These are phyloP conservation scores for Sambucus nigra DNA, from an alignment of 129 eudicot species.

Conservation along the genomic window DNA sequence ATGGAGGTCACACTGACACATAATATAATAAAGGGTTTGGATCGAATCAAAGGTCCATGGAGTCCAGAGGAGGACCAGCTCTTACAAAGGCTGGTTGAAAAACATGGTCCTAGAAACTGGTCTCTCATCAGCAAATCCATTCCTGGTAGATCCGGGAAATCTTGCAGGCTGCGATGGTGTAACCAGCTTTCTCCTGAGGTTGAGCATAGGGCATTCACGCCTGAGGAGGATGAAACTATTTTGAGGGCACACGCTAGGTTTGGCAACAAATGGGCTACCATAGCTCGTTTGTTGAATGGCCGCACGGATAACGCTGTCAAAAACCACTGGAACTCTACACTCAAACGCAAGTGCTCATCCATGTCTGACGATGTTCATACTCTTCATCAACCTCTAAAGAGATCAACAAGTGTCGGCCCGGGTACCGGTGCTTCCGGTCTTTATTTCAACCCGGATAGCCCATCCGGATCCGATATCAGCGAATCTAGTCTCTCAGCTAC, in stretches of 20 bases:
- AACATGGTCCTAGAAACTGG: constrained; percentile 23
- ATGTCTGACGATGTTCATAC: constrained; percentile 1
- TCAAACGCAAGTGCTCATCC: constrained; percentile 20
- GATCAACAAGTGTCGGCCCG: constrained; percentile 24
- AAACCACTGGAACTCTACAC: constrained; percentile 13
- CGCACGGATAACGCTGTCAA: constrained; percentile 21
- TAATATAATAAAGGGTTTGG: constrained; percentile 1
- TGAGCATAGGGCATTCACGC: constrained; percentile 18
- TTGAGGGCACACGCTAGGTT: constrained; percentile 17
- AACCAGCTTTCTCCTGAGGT: constrained; percentile 1
- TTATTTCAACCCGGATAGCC: constrained; percentile 18
- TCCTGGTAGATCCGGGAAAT: constrained; percentile 21
- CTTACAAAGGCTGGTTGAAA: constrained; percentile 10
- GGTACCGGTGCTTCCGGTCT: background rate
- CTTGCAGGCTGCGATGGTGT: constrained; percentile 3
- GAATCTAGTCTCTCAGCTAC: constrained; percentile 6
- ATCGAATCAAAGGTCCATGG: constrained; percentile 27
- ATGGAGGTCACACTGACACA: background rate
- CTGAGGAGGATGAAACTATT: constrained; percentile 17
- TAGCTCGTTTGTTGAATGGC: constrained; percentile 9
- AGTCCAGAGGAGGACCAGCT: constrained; percentile 22
- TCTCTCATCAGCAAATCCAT: constrained; percentile 18
- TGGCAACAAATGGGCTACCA: constrained; percentile 21
- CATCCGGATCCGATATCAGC: constrained; percentile 25
- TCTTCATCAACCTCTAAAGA: constrained; percentile 17